phyloP scores from a whole-genome alignment of 2,329 filamentous ascomycete genomes.

The Coniochaeta pulveracea region DNA sequence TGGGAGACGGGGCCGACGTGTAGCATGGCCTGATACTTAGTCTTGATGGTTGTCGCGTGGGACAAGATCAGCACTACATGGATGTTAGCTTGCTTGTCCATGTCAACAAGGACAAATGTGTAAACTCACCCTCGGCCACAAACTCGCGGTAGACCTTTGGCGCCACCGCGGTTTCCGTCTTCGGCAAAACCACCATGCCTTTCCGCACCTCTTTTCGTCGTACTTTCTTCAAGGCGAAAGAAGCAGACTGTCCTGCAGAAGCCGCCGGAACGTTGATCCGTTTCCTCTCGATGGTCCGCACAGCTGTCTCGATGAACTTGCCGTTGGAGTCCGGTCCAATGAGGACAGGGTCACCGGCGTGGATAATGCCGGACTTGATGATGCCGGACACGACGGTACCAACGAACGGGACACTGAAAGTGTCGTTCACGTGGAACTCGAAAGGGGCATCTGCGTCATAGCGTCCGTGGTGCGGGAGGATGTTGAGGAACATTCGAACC shows the following conservation, averaged over 20 bases:
- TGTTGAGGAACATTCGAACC: slow-evolving; percentile 87
- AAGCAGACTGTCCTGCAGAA: slow-evolving; percentile 84
- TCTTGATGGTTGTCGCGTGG: slow-evolving; percentile 94
- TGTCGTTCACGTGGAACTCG: slow-evolving; percentile 94
- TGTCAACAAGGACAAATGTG: neutral
- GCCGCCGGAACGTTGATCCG: slow-evolving; percentile 79
- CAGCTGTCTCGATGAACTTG: slow-evolving; percentile 75
- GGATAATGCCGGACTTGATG: slow-evolving; percentile 76
- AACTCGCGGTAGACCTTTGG: slow-evolving; percentile 68
- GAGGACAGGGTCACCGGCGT: slow-evolving; percentile 80
- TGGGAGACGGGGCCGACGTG: slow-evolving; percentile 92
- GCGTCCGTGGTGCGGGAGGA: slow-evolving; percentile 85
- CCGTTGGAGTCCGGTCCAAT: slow-evolving; percentile 86
- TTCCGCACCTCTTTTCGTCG: slow-evolving; percentile 89
- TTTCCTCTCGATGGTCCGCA: slow-evolving; percentile 91
- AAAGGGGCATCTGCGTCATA: slow-evolving; percentile 83
- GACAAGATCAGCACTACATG: slow-evolving; percentile 73
- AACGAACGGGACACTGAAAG: slow-evolving; percentile 93
- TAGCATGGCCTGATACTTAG: slow-evolving; percentile 94
- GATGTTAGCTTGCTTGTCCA: slow-evolving; percentile 2
- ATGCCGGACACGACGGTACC: slow-evolving; percentile 94
- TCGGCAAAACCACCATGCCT: slow-evolving; percentile 93
- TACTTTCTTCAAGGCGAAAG: slow-evolving; percentile 80
- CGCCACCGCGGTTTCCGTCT: slow-evolving; percentile 57
- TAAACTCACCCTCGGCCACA: slow-evolving; percentile 55